Evolutionary conservation across 75 land plant species (phyloP).

Genomic region (Cryptomeria japonica): DNA sequence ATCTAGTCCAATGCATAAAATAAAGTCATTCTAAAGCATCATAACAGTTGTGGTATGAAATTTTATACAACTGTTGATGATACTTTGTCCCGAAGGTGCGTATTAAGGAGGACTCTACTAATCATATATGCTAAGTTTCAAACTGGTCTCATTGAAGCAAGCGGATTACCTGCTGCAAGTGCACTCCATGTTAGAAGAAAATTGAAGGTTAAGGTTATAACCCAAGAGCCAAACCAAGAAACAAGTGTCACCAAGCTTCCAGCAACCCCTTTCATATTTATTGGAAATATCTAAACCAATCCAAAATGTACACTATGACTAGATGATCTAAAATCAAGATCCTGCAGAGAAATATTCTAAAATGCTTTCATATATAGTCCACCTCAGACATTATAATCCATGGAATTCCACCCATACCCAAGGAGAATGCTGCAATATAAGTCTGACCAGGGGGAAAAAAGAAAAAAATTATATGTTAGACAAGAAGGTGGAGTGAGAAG

Average conservation of each 20-base stretch:
- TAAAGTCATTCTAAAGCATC: background rate
- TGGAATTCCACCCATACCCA: constrained; percentile 49
- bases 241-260: constrained; percentile 49
- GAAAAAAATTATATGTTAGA: background rate
- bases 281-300: constrained; percentile 38
- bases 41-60: background rate
- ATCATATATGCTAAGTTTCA: background rate
- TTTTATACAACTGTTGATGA: background rate
- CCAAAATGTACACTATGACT: background rate
- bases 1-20: background rate
- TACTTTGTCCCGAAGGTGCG: background rate
- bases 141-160: background rate
- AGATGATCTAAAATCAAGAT: background rate
- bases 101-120: background rate
- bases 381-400: constrained; percentile 58
- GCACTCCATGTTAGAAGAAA: constrained; percentile 41
- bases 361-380: background rate
- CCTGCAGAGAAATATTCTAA: background rate
- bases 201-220: constrained; percentile 39
- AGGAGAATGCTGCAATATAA: constrained; percentile 32
- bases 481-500: background rate
- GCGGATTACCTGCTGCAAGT: constrained; percentile 30
- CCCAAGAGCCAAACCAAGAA: constrained; percentile 41
- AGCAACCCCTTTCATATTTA: constrained; percentile 43
- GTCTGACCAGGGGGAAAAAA: constrained; percentile 21